A percentile compares a stretch with the other conserved stretches of the same genome.
These are phyloP conservation scores for Phytophthora sansomeana DNA, from an alignment of 352 stramenopile genomes.

Conservation along the genomic window DNA sequence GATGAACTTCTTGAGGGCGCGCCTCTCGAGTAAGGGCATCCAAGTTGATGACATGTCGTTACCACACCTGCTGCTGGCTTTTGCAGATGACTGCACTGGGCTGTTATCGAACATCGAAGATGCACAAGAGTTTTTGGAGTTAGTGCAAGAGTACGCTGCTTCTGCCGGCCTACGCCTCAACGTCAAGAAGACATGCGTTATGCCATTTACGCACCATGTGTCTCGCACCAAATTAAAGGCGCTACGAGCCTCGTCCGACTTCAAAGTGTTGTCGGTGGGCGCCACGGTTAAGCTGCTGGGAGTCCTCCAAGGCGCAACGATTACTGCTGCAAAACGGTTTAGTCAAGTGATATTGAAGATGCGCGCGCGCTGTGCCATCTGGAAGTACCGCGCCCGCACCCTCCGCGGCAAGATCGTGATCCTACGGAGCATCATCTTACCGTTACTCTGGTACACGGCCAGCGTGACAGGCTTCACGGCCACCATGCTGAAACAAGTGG, in stretches of 20 bases:
- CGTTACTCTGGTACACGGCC: conserved; percentile 2
- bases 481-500: too few relatives aligned
- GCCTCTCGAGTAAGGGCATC: neutral
- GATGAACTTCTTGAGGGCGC: neutral
- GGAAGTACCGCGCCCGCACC: neutral
- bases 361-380: neutral
- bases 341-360: neutral
- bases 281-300: conserved; percentile 2
- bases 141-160: too few relatives aligned
- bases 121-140: too few relatives aligned
- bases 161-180: too few relatives aligned
- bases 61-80: conserved; percentile 17
- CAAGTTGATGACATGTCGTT: neutral
- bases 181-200: too few relatives aligned
- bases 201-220: too few relatives aligned
- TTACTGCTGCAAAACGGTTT: neutral
- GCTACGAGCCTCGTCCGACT: too few relatives aligned
- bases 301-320: neutral
- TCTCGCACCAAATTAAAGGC: too few relatives aligned
- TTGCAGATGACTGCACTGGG: conserved; percentile 25
- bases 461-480: too few relatives aligned
- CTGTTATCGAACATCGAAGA: too few relatives aligned
- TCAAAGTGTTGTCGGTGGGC: too few relatives aligned
- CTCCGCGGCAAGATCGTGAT: neutral
- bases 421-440: neutral